A percentile compares a stretch with the other conserved stretches of the same genome.
Conservation (phyloP, 768 basidiomycete genomes). For the Pleurotus tuber-regium region DNA sequence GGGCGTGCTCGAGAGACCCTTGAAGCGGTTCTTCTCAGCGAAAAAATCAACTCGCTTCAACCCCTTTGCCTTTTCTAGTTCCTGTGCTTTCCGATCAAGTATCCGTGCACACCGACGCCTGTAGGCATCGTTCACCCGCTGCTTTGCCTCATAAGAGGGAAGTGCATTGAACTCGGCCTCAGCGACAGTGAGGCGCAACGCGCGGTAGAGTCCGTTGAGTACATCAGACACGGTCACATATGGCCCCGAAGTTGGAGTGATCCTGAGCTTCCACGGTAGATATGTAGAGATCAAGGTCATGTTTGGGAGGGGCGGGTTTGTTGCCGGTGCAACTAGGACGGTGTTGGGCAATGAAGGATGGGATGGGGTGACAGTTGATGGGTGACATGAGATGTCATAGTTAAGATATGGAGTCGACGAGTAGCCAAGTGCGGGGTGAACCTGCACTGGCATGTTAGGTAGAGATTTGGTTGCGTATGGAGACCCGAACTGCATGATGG, state of each 20-base stretch:
- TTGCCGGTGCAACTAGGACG: conserved; percentile 41
- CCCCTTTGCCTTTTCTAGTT: conserved; percentile 42
- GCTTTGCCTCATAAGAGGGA: conserved; percentile 28
- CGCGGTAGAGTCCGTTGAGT: conserved; percentile 40
- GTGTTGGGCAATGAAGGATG: conserved; percentile 20
- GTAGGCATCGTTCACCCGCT: conserved; percentile 41
- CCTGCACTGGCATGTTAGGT: conserved; percentile 31
- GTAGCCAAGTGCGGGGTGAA: conserved; percentile 42
- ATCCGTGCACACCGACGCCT: conserved; percentile 35
- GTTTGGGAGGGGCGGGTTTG: conserved; percentile 34
- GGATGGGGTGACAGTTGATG: conserved; percentile 22
- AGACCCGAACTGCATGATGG: conserved; percentile 26
- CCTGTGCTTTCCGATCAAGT: conserved; percentile 24
- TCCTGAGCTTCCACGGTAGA: neutral
- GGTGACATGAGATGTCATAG: conserved; percentile 37
- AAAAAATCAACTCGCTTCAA: conserved; percentile 58
- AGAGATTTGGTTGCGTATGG: conserved; percentile 25
- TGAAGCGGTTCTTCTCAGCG: conserved; percentile 30
- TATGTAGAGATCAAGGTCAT: neutral
- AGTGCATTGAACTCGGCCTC: conserved; percentile 36
- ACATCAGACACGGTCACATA: conserved; percentile 34
- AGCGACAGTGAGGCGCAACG: conserved; percentile 39
- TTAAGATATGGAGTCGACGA: conserved; percentile 31
- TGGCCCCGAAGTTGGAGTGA: conserved; percentile 8
- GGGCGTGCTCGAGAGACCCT: conserved; percentile 34